Percentiles rank a stretch among this genome's conserved stretches.
Evolutionary conservation across 441 rosid genomes (phyloP).

Genomic region (Theobroma grandiflorum): DNA sequence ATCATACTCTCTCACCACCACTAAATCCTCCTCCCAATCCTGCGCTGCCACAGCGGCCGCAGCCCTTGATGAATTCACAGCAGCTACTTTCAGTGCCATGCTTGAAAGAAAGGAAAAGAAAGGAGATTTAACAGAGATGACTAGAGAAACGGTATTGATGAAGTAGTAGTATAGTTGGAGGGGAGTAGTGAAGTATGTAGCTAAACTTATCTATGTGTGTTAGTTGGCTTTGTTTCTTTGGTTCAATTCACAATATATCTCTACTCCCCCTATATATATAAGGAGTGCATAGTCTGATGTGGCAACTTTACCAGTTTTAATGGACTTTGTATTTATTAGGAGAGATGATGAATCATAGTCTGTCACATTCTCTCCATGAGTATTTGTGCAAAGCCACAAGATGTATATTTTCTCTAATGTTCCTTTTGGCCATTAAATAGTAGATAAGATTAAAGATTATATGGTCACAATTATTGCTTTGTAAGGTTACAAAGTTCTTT

Average conservation of each 20-base stretch:
- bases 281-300: constrained; percentile 15
- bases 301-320: constrained; percentile 33
- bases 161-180: neutral
- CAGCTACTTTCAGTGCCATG: constrained; percentile 55
- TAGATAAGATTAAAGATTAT: constrained; percentile 32
- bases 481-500: constrained; percentile 26
- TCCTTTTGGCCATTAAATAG: neutral
- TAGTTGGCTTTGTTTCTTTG: neutral
- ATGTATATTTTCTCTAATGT: neutral
- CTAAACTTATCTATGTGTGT: neutral
- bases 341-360: constrained; percentile 19
- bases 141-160: neutral
- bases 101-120: neutral
- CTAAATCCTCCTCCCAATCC: constrained; percentile 15
- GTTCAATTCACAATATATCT: neutral
- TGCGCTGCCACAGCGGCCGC: neutral
- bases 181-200: neutral
- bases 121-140: neutral
- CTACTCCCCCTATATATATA: neutral
- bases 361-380: constrained; percentile 36
- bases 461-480: constrained; percentile 50
- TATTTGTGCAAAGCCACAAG: constrained; percentile 1
- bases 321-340: constrained; percentile 22
- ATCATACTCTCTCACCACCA: constrained; percentile 68
- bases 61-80: constrained; percentile 33